Evolutionary conservation across 2,329 filamentous ascomycete species (phyloP).

Genomic region (Botrytis cinerea): DNA sequence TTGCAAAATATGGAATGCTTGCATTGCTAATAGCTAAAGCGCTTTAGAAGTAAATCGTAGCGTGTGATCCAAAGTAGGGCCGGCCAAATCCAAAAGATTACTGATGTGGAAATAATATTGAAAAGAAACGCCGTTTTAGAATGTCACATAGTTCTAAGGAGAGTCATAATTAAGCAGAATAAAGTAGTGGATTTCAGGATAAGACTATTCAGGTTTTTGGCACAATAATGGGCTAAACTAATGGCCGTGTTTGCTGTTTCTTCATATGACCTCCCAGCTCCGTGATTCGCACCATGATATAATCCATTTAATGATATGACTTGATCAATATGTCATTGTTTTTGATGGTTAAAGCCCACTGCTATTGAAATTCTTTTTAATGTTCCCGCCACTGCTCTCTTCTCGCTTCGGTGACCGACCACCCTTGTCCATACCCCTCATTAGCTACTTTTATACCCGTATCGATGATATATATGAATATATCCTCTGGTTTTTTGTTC

Average conservation of each 20-base stretch:
- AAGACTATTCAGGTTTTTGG: neutral
- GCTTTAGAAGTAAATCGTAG: rapidly evolving
- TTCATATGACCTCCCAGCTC: no score
- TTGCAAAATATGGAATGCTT: no score
- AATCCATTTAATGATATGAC: no score
- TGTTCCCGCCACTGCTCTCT: neutral
- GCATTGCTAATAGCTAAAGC: no score
- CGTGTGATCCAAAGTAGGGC: neutral
- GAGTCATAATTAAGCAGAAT: no score
- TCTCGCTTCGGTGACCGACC: neutral
- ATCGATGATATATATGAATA: neutral
- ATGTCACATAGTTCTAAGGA: no score
- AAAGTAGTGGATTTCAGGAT: neutral
- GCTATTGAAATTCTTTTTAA: rapidly evolving
- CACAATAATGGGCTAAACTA: neutral
- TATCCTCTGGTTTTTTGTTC: neutral
- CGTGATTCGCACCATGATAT: no score
- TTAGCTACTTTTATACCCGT: neutral
- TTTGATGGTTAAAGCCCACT: neutral
- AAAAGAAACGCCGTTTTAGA: no score
- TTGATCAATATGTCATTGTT: neutral
- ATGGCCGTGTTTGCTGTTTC: neutral
- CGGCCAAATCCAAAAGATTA: neutral
- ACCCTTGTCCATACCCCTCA: neutral
- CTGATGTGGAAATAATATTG: neutral